Evolutionary conservation across 139 green algal genomes (phyloP).

Genomic region (Chlorella sp.): DNA sequence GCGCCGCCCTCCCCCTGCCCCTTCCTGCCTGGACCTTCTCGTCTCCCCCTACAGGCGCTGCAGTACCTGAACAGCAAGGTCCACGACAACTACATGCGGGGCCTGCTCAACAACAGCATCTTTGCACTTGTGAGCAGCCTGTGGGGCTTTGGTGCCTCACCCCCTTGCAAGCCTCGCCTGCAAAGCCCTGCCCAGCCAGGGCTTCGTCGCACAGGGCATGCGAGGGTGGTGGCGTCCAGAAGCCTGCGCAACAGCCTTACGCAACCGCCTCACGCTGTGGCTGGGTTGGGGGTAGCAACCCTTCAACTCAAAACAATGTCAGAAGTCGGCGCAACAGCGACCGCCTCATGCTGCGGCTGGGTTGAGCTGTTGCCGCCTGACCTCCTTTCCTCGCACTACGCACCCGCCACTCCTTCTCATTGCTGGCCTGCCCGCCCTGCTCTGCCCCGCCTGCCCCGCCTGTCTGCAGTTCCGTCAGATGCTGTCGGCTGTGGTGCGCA

Average conservation of each 20-base stretch:
- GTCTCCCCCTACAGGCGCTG: background rate
- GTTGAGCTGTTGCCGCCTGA: no score
- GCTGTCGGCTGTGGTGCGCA: constrained; percentile 34
- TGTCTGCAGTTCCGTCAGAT: constrained; percentile 40
- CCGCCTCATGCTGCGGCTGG: no score
- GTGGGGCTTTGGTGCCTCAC: background rate
- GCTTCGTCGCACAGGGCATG: background rate
- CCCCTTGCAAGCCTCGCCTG: background rate
- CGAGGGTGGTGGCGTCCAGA: no score
- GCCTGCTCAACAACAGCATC: constrained; percentile 22
- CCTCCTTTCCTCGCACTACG: background rate
- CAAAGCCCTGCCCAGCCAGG: no score
- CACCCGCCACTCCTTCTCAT: background rate
- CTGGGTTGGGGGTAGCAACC: no score
- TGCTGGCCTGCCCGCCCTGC: background rate
- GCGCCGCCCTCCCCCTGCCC: background rate
- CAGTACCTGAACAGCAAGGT: constrained; percentile 34
- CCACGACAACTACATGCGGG: constrained; percentile 24
- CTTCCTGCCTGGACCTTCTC: no score
- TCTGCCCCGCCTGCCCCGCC: background rate
- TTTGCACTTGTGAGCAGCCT: constrained; percentile 44
- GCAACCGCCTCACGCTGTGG: no score
- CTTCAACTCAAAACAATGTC: no score
- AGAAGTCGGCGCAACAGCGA: no score
- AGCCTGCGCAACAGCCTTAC: no score